These are phyloP conservation scores for Aspergillus affinis DNA, from an alignment of 495 filamentous ascomycete species.

Conservation along the genomic window DNA sequence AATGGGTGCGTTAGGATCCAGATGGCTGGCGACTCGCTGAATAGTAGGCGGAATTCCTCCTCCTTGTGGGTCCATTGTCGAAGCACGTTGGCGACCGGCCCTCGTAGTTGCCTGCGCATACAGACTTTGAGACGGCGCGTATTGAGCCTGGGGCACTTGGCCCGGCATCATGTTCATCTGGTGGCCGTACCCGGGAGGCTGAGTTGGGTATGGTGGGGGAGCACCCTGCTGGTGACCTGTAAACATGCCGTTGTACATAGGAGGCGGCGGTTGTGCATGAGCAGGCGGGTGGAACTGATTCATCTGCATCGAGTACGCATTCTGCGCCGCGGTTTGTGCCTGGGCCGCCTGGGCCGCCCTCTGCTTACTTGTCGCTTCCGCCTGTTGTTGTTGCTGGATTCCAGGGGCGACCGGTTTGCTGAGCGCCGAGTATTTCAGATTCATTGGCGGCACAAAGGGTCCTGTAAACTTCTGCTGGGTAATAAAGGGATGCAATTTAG, in stretches of 20 bases:
- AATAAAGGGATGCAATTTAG: constrained; percentile 97
- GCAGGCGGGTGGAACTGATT: constrained; percentile 51
- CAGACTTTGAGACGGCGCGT: constrained; percentile 67
- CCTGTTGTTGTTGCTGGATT: constrained; percentile 96
- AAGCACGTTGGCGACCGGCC: constrained; percentile 83
- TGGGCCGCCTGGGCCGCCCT: constrained; percentile 65
- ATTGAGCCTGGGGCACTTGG: constrained; percentile 69
- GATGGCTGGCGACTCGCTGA: constrained; percentile 93
- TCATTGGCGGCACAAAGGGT: constrained; percentile 97
- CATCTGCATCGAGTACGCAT: constrained; percentile 59
- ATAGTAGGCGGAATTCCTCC: constrained; percentile 89
- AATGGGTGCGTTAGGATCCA: constrained; percentile 94
- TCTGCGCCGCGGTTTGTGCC: constrained; percentile 55
- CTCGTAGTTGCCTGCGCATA: constrained; percentile 85
- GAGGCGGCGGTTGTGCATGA: constrained; percentile 54
- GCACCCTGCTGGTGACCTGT: constrained; percentile 66
- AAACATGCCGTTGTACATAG: constrained; percentile 83
- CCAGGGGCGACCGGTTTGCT: constrained; percentile 89
- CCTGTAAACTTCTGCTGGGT: constrained; percentile 97
- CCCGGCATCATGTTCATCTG: constrained; percentile 72
- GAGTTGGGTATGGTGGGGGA: constrained; percentile 84
- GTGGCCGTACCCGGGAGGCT: constrained; percentile 65
- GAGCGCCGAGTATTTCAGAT: constrained; percentile 78
- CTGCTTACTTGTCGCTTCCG: constrained; percentile 88
- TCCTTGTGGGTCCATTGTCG: constrained; percentile 92